Conservation (phyloP, 1,284 basidiomycete species). For the Moesziomyces antarcticus region DNA sequence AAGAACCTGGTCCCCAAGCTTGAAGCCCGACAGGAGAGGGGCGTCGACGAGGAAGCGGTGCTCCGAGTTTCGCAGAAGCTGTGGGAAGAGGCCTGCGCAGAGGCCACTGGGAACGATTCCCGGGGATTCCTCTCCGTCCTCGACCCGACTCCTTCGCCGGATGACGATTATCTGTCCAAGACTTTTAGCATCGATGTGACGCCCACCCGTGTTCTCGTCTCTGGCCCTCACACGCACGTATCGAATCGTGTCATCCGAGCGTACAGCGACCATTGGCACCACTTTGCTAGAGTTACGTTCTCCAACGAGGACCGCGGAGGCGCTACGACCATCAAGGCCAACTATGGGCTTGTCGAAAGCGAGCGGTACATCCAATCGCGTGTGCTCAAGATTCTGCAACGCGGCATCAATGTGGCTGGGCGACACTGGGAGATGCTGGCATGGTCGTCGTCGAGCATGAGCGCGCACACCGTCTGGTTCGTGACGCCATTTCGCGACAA, state of each 20-base stretch:
- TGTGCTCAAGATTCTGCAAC: slow-evolving; percentile 19
- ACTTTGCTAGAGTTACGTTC: slow-evolving; percentile 35
- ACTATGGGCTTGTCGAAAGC: slow-evolving; percentile 20
- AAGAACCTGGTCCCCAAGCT: slow-evolving; percentile 23
- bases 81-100: slow-evolving; percentile 16
- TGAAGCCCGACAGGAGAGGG: slow-evolving; percentile 22
- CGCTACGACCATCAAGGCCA: slow-evolving; percentile 24
- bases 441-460: slow-evolving; percentile 39
- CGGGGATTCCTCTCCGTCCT: slow-evolving; percentile 7
- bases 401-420: slow-evolving; percentile 26
- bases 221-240: slow-evolving; percentile 33
- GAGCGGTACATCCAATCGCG: slow-evolving; percentile 18
- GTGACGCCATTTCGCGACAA: slow-evolving; percentile 19
- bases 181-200: slow-evolving; percentile 30
- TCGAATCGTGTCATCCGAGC: slow-evolving; percentile 39
- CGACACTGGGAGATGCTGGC: slow-evolving; percentile 33
- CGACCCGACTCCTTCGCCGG: not conserved
- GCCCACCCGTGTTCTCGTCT: slow-evolving; percentile 19
- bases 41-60: slow-evolving; percentile 12
- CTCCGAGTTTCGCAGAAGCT: slow-evolving; percentile 1
- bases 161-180: slow-evolving; percentile 11
- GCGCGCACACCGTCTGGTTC: slow-evolving; percentile 35
- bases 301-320: slow-evolving; percentile 29
- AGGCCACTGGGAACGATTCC: not conserved
- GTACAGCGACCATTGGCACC: slow-evolving; percentile 24